phyloP scores from a whole-genome alignment of 2,329 filamentous ascomycete genomes.

The Aspergillus thermomutatus region DNA sequence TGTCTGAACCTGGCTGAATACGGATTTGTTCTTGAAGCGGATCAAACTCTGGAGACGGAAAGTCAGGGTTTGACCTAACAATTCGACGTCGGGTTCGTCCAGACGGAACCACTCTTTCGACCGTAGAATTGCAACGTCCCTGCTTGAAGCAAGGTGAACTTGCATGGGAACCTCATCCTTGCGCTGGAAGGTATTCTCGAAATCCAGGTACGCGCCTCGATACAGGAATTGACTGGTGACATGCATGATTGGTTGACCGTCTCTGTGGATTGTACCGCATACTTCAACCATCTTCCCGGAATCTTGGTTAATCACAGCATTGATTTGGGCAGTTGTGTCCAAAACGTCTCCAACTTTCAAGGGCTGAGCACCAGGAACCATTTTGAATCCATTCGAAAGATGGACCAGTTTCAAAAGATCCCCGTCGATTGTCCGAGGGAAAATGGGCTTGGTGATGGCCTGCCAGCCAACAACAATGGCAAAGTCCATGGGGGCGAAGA shows the following conservation, averaged over 20 bases:
- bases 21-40: constrained; percentile 89
- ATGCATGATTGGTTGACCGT: constrained; percentile 88
- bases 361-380: constrained; percentile 92
- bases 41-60: constrained; percentile 93
- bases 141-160: constrained; percentile 78
- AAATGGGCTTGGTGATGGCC: constrained; percentile 98
- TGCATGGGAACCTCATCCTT: constrained; percentile 96
- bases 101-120: constrained; percentile 98
- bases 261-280: constrained; percentile 89
- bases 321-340: constrained; percentile 90
- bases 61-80: constrained; percentile 87
- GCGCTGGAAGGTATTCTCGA: constrained; percentile 96
- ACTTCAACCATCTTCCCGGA: constrained; percentile 99
- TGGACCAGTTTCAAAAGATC: constrained; percentile 95
- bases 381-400: constrained; percentile 95
- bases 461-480: constrained; percentile 99
- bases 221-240: constrained; percentile 98
- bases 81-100: constrained; percentile 77
- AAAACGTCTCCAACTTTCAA: constrained; percentile 93
- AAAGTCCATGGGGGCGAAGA: constrained; percentile 97
- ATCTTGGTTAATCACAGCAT: constrained; percentile 96
- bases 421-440: constrained; percentile 92
- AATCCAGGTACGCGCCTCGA: constrained; percentile 87
- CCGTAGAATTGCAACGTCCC: constrained; percentile 88
- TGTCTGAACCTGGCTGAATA: constrained; percentile 90